Conservation (phyloP, 2,329 filamentous ascomycete genomes). For the Nothophaeocryptopus gaeumannii region DNA sequence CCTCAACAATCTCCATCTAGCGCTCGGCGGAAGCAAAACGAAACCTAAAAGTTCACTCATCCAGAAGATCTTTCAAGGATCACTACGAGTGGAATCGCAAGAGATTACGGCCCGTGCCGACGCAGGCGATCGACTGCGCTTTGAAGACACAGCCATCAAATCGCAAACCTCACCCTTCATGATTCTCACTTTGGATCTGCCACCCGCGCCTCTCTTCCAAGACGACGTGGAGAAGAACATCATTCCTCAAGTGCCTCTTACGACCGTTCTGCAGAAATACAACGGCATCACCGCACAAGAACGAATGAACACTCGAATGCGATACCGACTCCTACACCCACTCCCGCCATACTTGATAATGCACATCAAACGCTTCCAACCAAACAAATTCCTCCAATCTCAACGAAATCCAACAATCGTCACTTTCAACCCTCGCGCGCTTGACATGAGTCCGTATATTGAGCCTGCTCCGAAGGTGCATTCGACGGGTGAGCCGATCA, state of each 20-base stretch:
- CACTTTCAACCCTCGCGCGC: slow-evolving; percentile 80
- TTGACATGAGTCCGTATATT: slow-evolving; percentile 88
- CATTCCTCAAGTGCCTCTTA: slow-evolving; percentile 86
- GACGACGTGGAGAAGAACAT: slow-evolving; percentile 93
- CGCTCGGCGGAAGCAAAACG: slow-evolving; percentile 83
- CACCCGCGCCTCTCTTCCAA: slow-evolving; percentile 89
- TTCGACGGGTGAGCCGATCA: slow-evolving; percentile 75
- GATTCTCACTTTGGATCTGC: slow-evolving; percentile 89
- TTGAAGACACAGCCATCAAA: slow-evolving; percentile 86
- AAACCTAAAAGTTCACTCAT: slow-evolving; percentile 82
- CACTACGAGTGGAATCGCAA: slow-evolving; percentile 87
- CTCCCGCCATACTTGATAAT: slow-evolving; percentile 88
- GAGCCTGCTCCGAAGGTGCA: slow-evolving; percentile 75
- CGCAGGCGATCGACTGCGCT: slow-evolving; percentile 79
- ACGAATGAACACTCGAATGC: slow-evolving; percentile 79
- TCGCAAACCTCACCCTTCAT: slow-evolving; percentile 77
- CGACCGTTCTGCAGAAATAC: slow-evolving; percentile 83
- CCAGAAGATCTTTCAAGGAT: slow-evolving; percentile 90
- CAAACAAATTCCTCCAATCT: slow-evolving; percentile 94
- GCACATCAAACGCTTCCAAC: slow-evolving; percentile 94
- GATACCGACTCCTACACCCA: slow-evolving; percentile 85
- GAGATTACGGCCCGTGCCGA: slow-evolving; percentile 89
- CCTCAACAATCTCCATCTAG: slow-evolving; percentile 89
- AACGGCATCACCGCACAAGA: slow-evolving; percentile 86
- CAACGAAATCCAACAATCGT: slow-evolving; percentile 93